Evolutionary conservation across 2,329 filamentous ascomycete genomes (phyloP), one percentile per base, ranked within the genome.

Genomic region (Uncinocarpus reesii): DNA sequence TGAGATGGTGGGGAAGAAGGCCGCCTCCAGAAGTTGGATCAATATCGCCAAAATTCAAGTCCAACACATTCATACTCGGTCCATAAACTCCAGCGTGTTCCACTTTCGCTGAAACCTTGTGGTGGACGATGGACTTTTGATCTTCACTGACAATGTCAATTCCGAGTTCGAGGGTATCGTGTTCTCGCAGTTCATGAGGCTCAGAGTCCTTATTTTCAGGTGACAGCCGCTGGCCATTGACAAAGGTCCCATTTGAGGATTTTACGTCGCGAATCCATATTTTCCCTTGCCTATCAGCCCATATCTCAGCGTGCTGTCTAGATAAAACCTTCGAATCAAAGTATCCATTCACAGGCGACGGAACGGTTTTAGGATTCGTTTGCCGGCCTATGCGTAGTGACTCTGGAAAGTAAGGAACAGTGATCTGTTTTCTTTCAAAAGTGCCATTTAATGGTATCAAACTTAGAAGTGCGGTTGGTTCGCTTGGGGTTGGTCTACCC

Each of bases 71-170:
- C 7, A 80, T 78, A 8, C 82, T 77, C 4, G 58, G 57, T 37
- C 77, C 81, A 54, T 89, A 78, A 55, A 90, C 83, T 5, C 92
- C 92, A 32, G 92, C 88, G 68, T 95, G 87, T 65, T 98, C 92
- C 48, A 98, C 88, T 63, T 93, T 93, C 48, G 92, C 89, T 16
- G 90, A 89, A 41, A 98, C 92, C 63, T 98, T 98, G 71, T 96
- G 92, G 62, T 98, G 92, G 11, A 98, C 89, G 23, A 98, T 88
- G 0, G 89, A 95, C 70, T 95, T 96, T 65, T 96, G 90, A 63
- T 98, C 92, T 65, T 98, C 92, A 66, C 87, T 95, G 44, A 98
- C 90, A 61, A 98, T 98, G 62, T 98, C 92, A 59, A 98, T 98
- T 48, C 92, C 92, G 29, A 98, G 76, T 63, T 98, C 92, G 46